A percentile compares a stretch with the other conserved stretches of the same genome.
These are phyloP conservation scores for Trichoderma koningii DNA, from an alignment of 2,329 filamentous ascomycete genomes.

Conservation along the genomic window DNA sequence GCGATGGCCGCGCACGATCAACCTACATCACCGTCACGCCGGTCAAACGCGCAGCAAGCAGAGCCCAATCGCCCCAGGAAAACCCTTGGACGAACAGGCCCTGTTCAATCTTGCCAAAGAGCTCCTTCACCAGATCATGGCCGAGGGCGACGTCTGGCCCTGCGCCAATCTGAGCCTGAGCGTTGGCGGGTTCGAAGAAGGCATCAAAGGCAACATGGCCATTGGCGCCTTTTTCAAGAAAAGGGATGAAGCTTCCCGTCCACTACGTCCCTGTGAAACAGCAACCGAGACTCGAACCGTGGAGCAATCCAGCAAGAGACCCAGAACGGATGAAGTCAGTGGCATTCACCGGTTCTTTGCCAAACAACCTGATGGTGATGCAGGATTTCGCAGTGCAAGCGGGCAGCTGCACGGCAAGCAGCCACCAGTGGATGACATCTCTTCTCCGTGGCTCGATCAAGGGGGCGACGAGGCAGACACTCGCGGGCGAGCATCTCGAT, in stretches of 20 bases:
- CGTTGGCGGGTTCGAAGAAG: slow-evolving; percentile 91
- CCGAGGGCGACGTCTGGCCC: slow-evolving; percentile 82
- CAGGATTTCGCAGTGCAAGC: slow-evolving; percentile 33
- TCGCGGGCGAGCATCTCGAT: background rate
- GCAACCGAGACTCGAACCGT: slow-evolving; percentile 29
- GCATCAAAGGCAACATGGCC: slow-evolving; percentile 77
- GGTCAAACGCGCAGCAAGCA: slow-evolving; percentile 74
- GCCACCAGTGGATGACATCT: background rate
- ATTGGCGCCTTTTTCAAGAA: slow-evolving; percentile 86
- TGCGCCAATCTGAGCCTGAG: slow-evolving; percentile 88
- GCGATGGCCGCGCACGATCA: slow-evolving; percentile 81
- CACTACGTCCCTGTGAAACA: slow-evolving; percentile 30
- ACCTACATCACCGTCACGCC: slow-evolving; percentile 76
- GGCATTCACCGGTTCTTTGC: slow-evolving; percentile 63
- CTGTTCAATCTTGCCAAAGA: slow-evolving; percentile 76
- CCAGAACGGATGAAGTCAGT: slow-evolving; percentile 47
- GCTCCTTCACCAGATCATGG: slow-evolving; percentile 74
- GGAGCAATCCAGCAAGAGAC: slow-evolving; percentile 37
- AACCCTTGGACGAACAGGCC: slow-evolving; percentile 67
- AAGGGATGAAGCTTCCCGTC: slow-evolving; percentile 62
- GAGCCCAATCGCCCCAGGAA: slow-evolving; percentile 74
- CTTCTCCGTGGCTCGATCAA: background rate
- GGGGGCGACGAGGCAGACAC: background rate
- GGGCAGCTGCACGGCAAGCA: slow-evolving; percentile 19
- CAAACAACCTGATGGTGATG: slow-evolving; percentile 42